These are phyloP conservation scores for Hygrocybe punicea DNA, from an alignment of 768 basidiomycete genomes.

Conservation along the genomic window DNA sequence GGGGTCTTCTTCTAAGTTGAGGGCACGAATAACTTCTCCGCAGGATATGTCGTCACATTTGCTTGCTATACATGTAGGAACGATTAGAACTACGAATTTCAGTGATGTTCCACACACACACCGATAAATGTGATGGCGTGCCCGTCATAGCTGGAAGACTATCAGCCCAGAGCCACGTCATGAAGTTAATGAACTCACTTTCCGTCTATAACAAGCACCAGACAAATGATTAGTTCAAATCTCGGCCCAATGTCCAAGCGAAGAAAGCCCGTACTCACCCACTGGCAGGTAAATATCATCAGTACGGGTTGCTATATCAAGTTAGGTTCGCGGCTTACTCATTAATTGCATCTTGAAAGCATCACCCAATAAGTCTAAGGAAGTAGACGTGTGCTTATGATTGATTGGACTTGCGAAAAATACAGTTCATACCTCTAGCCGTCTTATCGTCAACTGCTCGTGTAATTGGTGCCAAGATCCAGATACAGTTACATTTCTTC, in stretches of 20 bases:
- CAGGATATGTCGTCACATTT: conserved; percentile 66
- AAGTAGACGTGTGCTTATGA: not conserved
- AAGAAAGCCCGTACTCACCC: not conserved
- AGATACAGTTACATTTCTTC: conserved; percentile 62
- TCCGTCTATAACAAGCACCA: conserved; percentile 40
- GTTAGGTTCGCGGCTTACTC: conserved; percentile 36
- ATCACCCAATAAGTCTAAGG: conserved; percentile 55
- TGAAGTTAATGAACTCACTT: conserved; percentile 40
- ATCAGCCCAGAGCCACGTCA: not conserved
- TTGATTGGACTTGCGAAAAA: not conserved
- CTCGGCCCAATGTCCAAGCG: not conserved
- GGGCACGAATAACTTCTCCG: conserved; percentile 51
- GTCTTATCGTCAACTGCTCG: conserved; percentile 64
- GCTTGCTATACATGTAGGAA: conserved; percentile 39
- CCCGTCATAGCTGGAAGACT: conserved; percentile 47
- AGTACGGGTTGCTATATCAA: conserved; percentile 39
- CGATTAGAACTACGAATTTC: not conserved
- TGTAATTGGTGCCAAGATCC: conserved; percentile 65
- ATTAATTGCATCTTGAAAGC: conserved; percentile 61
- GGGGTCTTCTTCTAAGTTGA: conserved; percentile 51
- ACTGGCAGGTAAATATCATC: conserved; percentile 16
- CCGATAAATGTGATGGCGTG: conserved; percentile 62
- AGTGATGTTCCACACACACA: conserved; percentile 19
- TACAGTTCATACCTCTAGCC: conserved; percentile 43
- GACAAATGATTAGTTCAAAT: not conserved